Evolutionary conservation across 2,329 filamentous ascomycete genomes (phyloP).

Genomic region (Ilyonectria destructans): DNA sequence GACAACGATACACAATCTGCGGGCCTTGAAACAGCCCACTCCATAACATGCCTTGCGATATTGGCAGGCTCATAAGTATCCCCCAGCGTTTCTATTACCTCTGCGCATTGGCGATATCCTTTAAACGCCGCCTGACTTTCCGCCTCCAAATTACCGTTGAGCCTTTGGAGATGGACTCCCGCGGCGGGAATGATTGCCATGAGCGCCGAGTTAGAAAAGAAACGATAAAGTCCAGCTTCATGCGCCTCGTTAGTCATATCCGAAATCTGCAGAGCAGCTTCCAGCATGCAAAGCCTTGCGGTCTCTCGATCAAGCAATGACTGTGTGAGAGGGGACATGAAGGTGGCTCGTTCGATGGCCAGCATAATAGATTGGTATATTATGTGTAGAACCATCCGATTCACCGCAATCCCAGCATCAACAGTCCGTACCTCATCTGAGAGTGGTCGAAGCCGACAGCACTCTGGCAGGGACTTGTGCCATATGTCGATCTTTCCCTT

Average conservation of each 20-base stretch:
- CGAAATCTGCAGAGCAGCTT: slow-evolving; percentile 87
- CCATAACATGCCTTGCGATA: slow-evolving; percentile 23
- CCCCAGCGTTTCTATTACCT: slow-evolving; percentile 12
- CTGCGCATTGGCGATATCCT: slow-evolving; percentile 18
- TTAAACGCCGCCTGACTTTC: slow-evolving; percentile 3
- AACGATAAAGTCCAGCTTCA: slow-evolving; percentile 77
- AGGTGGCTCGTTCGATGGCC: slow-evolving; percentile 91
- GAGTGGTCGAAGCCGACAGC: too few relatives aligned
- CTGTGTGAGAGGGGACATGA: slow-evolving; percentile 73
- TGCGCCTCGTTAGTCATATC: slow-evolving; percentile 84
- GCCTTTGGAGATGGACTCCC: slow-evolving; percentile 85
- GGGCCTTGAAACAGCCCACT: slow-evolving; percentile 10
- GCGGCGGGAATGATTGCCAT: slow-evolving; percentile 91
- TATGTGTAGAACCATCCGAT: slow-evolving; percentile 72
- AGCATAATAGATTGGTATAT: slow-evolving; percentile 92
- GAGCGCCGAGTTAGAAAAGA: slow-evolving; percentile 90
- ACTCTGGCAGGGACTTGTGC: too few relatives aligned
- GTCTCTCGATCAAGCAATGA: slow-evolving; percentile 82
- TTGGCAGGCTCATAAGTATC: slow-evolving; percentile 28
- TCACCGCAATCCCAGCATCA: too few relatives aligned
- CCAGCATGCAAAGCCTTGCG: slow-evolving; percentile 86
- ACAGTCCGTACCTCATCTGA: too few relatives aligned
- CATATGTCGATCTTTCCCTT: too few relatives aligned
- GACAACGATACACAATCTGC: too few relatives aligned
- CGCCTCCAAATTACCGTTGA: slow-evolving; percentile 9